phyloP scores from a whole-genome alignment of 2,329 filamentous ascomycete genomes.

The Tolypocladium ovalisporum region DNA sequence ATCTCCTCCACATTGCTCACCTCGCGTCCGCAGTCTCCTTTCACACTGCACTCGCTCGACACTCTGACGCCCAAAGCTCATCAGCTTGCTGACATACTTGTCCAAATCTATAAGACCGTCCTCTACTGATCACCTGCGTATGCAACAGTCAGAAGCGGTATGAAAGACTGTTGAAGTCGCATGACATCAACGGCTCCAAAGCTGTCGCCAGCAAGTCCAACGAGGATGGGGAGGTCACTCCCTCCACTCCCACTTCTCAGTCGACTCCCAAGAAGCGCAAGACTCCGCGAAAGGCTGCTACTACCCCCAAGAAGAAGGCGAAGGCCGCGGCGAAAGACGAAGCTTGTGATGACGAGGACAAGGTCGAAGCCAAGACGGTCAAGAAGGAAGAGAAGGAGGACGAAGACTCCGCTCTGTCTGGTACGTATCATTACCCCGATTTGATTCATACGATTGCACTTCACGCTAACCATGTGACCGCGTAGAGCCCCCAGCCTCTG shows the following conservation, averaged over 20 bases:
- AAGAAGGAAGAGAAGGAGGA: conserved; percentile 14
- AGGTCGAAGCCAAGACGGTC: conserved; percentile 6
- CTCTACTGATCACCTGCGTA: too few species aligned
- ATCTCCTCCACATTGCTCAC: not conserved
- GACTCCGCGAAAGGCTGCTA: conserved; percentile 9
- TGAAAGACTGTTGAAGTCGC: conserved; percentile 52
- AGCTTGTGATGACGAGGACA: conserved; percentile 10
- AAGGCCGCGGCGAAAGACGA: conserved; percentile 13
- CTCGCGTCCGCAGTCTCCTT: too few species aligned
- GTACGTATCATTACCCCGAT: conserved; percentile 7
- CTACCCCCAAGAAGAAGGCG: conserved; percentile 14
- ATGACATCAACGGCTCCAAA: conserved; percentile 29
- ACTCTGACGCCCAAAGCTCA: not conserved
- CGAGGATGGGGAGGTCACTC: conserved; percentile 2
- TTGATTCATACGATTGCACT: not conserved
- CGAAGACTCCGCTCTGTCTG: conserved; percentile 13
- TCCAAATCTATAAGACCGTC: not conserved
- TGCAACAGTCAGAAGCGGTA: conserved; percentile 55
- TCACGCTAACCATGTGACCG: not conserved
- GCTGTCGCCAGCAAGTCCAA: conserved; percentile 2
- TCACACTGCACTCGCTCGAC: not conserved
- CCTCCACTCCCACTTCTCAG: conserved; percentile 3
- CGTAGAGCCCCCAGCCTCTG: conserved; percentile 1
- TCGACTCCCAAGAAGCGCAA: conserved; percentile 18
- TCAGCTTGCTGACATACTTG: not conserved